Conservation (phyloP, 192 early-diverging fungal species). For the Entophlyctis luteolus region DNA sequence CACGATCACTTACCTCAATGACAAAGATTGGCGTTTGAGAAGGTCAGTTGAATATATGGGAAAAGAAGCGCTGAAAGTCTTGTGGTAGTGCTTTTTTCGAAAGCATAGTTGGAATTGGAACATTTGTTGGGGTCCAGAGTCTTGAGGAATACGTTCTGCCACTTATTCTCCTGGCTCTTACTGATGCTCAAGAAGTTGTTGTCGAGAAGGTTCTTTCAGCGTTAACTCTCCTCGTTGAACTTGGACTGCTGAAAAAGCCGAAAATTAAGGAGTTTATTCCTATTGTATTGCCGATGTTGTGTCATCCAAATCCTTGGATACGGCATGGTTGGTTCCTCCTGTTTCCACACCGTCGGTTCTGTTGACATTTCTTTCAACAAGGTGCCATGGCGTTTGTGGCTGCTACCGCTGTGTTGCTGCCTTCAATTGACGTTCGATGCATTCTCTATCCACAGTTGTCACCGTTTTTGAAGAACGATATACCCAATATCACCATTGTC, state of each 20-base stretch:
- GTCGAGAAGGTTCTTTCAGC: slow-evolving; percentile 84
- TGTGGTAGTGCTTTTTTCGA: slow-evolving; percentile 85
- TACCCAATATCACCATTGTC: slow-evolving; percentile 60
- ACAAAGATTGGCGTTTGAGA: slow-evolving; percentile 89
- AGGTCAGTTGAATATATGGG: slow-evolving; percentile 44
- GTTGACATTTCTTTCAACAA: slow-evolving; percentile 20
- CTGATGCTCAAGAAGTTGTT: slow-evolving; percentile 88
- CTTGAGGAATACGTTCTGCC: slow-evolving; percentile 92
- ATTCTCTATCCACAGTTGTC: slow-evolving; percentile 68
- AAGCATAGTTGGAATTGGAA: slow-evolving; percentile 83
- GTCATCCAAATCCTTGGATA: slow-evolving; percentile 80
- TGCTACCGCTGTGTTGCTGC: slow-evolving; percentile 56
- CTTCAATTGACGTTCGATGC: slow-evolving; percentile 70
- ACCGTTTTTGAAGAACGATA: slow-evolving; percentile 65
- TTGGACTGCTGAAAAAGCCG: slow-evolving; percentile 72
- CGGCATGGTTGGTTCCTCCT: slow-evolving; percentile 55
- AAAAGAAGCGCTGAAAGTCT: no score
- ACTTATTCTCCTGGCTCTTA: slow-evolving; percentile 80
- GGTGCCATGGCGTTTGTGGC: slow-evolving; percentile 69
- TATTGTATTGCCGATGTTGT: slow-evolving; percentile 67
- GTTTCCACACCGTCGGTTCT: not conserved
- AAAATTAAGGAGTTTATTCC: slow-evolving; percentile 70
- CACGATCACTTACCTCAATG: slow-evolving; percentile 96
- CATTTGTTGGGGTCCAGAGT: slow-evolving; percentile 78
- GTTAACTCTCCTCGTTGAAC: slow-evolving; percentile 70